These are phyloP conservation scores for Kwoniella sp. DNA, from an alignment of 768 basidiomycete species.

Conservation along the genomic window DNA sequence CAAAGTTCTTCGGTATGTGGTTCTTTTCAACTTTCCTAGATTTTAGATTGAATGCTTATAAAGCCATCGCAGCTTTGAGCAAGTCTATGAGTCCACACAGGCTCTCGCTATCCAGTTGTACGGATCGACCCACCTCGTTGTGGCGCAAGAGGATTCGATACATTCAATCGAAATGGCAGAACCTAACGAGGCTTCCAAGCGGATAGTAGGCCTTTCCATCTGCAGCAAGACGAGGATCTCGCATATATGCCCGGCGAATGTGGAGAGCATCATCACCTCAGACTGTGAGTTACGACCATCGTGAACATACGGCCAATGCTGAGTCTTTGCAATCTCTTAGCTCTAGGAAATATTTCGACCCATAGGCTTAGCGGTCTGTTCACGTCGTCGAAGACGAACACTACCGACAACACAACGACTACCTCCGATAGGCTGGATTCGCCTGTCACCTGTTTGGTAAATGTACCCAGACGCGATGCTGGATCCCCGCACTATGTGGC, in stretches of 20 bases:
- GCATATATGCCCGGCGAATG: constrained; percentile 11
- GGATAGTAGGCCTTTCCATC: background rate
- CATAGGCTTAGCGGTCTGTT: constrained; percentile 6
- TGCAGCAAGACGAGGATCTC: background rate
- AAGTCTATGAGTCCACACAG: background rate
- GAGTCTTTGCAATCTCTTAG: no score
- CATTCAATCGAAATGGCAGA: background rate
- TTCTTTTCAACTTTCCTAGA: background rate
- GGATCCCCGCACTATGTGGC: constrained; percentile 25
- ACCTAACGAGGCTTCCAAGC: background rate
- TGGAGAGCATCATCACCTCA: constrained; percentile 21
- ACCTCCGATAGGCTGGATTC: constrained; percentile 36
- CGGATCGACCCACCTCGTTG: background rate
- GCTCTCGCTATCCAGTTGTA: background rate
- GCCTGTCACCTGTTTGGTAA: constrained; percentile 31
- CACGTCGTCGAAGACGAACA: background rate
- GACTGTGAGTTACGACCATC: constrained; percentile 38
- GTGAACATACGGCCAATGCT: no score
- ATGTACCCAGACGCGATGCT: background rate
- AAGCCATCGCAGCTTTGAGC: background rate
- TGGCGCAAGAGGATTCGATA: background rate
- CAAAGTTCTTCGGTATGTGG: background rate
- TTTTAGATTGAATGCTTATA: no score
- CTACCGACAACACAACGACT: background rate
- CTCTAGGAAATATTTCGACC: constrained; percentile 26